Evolutionary conservation across 306 rosid genomes (phyloP).

Genomic region (Pterocarpus santalinus): DNA sequence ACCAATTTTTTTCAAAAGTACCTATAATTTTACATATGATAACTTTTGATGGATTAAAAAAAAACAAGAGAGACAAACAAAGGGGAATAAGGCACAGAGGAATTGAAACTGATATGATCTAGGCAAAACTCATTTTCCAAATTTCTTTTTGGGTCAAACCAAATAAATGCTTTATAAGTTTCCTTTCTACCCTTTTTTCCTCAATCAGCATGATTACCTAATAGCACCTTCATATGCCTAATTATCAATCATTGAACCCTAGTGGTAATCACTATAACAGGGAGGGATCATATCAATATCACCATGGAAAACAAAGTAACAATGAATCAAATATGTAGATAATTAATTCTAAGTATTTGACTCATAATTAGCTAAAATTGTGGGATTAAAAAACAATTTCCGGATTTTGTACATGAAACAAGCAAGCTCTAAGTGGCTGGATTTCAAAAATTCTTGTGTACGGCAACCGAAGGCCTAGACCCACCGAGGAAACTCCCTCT

Average conservation of each 20-base stretch:
- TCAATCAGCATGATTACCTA: neutral
- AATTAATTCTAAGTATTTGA: slow-evolving; percentile 28
- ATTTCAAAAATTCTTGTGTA: slow-evolving; percentile 45
- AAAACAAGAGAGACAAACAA: too few relatives aligned
- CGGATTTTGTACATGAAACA: slow-evolving; percentile 7
- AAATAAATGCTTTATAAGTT: neutral
- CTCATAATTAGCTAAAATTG: slow-evolving; percentile 28
- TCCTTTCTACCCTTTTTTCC: neutral
- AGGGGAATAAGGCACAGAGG: too few relatives aligned
- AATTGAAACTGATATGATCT: neutral
- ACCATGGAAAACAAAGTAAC: slow-evolving; percentile 19
- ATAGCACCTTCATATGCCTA: slow-evolving; percentile 3
- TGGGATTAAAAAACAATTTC: slow-evolving; percentile 20
- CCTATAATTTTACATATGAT: too few relatives aligned
- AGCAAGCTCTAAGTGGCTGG: neutral
- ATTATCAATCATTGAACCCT: neutral
- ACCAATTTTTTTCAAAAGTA: too few relatives aligned
- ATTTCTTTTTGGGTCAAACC: too few relatives aligned
- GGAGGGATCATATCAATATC: slow-evolving; percentile 1
- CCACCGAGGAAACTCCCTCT: slow-evolving; percentile 52
- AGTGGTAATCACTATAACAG: neutral
- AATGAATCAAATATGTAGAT: neutral
- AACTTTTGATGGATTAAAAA: too few relatives aligned
- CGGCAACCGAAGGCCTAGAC: slow-evolving; percentile 49
- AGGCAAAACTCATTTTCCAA: neutral